Base-by-base conservation (phyloP, 1,284 basidiomycete genomes). In the Megacollybia platyphylla region DNA sequence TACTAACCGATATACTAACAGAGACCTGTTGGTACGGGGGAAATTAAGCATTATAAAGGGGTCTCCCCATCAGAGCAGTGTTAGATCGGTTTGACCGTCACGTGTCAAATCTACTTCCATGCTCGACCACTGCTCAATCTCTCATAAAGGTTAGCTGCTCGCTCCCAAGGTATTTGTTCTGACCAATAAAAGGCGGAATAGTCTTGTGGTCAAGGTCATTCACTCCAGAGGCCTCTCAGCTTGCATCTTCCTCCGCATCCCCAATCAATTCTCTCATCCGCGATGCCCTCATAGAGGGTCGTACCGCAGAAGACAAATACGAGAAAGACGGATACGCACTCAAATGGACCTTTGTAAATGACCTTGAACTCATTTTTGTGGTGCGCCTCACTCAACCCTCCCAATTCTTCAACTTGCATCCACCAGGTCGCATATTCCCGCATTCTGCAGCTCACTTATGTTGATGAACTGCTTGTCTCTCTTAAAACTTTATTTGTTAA, bases 351-450 rank as follows among this genome's bases (percentile, higher is more conserved):
- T 83, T 92, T 54, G 82, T 88, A 29, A 97, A 97, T 57, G 87
- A 91, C 45, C 70, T 96, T 32, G 91, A 92, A 50, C 75, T 97
- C 51, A 92, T 97, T 41, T 96, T 97, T 55, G 92, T 94, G 53
- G 90, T 91, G 52, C 51, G 84, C 20, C 20, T 24, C 5, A 5
- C 3, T 5, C 68, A 18, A 18, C 29, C 29, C 7, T 24, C 18
- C 39, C 28, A 24, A n/a, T 26, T 40, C 27, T 29, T 27, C 8
- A 29, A 24, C 27, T 24, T 9, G 31, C 20, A 17, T 28, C 28
- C 34, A 31, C n/a, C 52, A 93, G 88, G 89, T 94, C 42, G 90
- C 93, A 40, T 97, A 97, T 64, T 94, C 97, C 56, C 87, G 94
- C 37, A 92, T 99, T 47, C 71, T 99, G 10, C 93, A 96, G 50